Percentiles rank a stretch among this genome's conserved stretches.
phyloP scores from a whole-genome alignment of 177 flowering plant species.

The Vitis hybrid region DNA sequence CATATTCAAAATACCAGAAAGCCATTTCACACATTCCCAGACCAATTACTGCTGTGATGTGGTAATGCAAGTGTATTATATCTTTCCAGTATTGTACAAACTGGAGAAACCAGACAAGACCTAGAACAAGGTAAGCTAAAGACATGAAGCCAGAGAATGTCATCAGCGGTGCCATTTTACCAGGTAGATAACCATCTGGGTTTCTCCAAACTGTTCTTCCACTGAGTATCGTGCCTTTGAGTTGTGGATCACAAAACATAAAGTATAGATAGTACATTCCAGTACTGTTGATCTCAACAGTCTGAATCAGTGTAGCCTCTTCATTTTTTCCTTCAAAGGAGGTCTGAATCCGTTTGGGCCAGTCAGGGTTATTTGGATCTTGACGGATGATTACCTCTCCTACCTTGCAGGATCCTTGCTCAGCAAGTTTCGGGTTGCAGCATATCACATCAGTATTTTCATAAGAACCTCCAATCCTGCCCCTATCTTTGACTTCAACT shows the following conservation, averaged over 20 bases:
- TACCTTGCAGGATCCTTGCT: conserved; percentile 46
- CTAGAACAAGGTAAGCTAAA: conserved; percentile 66
- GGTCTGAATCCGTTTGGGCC: conserved; percentile 63
- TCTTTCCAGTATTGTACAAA: conserved; percentile 70
- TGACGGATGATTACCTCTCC: conserved; percentile 71
- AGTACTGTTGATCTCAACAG: conserved; percentile 52
- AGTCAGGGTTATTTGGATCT: conserved; percentile 41
- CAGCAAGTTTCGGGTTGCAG: conserved; percentile 61
- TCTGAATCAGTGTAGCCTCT: conserved; percentile 40
- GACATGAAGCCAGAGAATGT: conserved; percentile 74
- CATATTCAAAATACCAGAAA: conserved; percentile 74
- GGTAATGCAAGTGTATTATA: conserved; percentile 59
- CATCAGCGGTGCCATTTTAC: conserved; percentile 78
- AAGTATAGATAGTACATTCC: conserved; percentile 81
- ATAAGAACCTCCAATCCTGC: conserved; percentile 62
- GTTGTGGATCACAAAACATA: conserved; percentile 67
- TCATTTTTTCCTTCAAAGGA: conserved; percentile 50
- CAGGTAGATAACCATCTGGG: conserved; percentile 76
- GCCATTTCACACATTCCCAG: conserved; percentile 88
- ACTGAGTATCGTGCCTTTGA: conserved; percentile 46
- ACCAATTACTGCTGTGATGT: conserved; percentile 65
- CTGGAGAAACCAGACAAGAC: conserved; percentile 66
- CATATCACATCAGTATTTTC: conserved; percentile 51
- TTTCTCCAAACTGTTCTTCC: conserved; percentile 81
- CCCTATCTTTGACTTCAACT: conserved; percentile 72